Conservation (phyloP, 2,329 filamentous ascomycete genomes). For the Leptoxyphium fumago region DNA sequence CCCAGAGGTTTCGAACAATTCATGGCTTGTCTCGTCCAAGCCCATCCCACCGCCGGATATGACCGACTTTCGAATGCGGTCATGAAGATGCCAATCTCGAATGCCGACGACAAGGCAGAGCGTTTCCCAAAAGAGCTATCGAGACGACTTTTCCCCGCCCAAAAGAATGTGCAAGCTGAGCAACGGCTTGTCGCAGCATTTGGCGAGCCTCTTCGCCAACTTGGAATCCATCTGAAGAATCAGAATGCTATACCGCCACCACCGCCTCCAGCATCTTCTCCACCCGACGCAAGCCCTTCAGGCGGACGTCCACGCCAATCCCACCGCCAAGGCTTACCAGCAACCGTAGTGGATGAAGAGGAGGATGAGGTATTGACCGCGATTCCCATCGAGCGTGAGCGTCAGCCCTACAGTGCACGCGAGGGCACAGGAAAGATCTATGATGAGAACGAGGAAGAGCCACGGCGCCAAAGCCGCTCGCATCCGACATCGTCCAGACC, state of each 20-base stretch:
- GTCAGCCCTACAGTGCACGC: conserved; percentile 47
- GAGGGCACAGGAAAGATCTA: conserved; percentile 46
- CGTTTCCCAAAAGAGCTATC: conserved; percentile 68
- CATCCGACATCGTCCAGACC: conserved; percentile 1
- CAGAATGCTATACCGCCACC: conserved; percentile 20
- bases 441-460: conserved; percentile 6
- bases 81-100: conserved; percentile 54
- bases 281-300: conserved; percentile 13
- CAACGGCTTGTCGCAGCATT: conserved; percentile 42
- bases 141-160: conserved; percentile 52
- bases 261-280: conserved; percentile 11
- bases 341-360: conserved; percentile 17
- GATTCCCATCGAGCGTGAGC: conserved; percentile 47
- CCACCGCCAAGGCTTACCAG: conserved; percentile 16
- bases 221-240: conserved; percentile 28
- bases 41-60: conserved; percentile 63
- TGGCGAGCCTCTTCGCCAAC: conserved; percentile 28
- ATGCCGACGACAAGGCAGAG: conserved; percentile 49
- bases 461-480: conserved; percentile 1
- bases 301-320: conserved; percentile 27
- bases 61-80: conserved; percentile 55
- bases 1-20: conserved; percentile 40
- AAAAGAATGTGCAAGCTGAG: conserved; percentile 41
- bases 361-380: conserved; percentile 24
- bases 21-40: conserved; percentile 57